These are phyloP conservation scores for Tetrapisispora phaffii DNA, from an alignment of 805 yeast species.

Conservation along the genomic window DNA sequence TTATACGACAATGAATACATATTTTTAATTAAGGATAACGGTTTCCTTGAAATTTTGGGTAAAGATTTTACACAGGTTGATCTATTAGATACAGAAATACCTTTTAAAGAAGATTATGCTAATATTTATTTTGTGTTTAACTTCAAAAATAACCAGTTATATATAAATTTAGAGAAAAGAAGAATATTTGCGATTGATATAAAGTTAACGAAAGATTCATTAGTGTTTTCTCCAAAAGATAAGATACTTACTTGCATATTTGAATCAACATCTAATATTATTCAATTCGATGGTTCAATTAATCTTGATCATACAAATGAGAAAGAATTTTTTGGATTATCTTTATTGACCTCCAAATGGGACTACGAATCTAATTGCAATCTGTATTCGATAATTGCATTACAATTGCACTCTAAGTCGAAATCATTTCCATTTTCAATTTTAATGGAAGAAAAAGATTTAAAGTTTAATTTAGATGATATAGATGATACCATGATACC, in stretches of 20 bases:
- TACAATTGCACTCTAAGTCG: neutral
- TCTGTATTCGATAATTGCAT: neutral
- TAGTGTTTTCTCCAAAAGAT: conserved; percentile 6
- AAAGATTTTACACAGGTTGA: conserved; percentile 8
- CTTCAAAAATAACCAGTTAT: conserved; percentile 7
- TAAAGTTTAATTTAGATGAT: neutral
- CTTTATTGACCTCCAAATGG: neutral
- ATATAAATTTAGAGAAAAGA: conserved; percentile 9
- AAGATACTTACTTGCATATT: neutral
- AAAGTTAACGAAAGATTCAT: conserved; percentile 1
- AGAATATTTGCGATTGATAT: conserved; percentile 7
- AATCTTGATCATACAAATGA: conserved; percentile 3
- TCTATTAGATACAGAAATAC: conserved; percentile 6
- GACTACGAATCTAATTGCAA: neutral
- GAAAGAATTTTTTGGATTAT: conserved; percentile 1
- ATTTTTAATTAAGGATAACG: conserved; percentile 14
- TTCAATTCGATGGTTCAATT: conserved; percentile 4
- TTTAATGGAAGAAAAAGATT: neutral
- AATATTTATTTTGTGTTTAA: conserved; percentile 6
- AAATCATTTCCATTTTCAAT: neutral
- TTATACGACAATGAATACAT: conserved; percentile 8
- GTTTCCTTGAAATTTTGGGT: conserved; percentile 11
- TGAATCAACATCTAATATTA: conserved; percentile 4
- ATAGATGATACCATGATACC: neutral
- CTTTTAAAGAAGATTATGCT: neutral